These are phyloP conservation scores for Phytophthora europaea DNA, from an alignment of 352 stramenopile species.

Conservation along the genomic window DNA sequence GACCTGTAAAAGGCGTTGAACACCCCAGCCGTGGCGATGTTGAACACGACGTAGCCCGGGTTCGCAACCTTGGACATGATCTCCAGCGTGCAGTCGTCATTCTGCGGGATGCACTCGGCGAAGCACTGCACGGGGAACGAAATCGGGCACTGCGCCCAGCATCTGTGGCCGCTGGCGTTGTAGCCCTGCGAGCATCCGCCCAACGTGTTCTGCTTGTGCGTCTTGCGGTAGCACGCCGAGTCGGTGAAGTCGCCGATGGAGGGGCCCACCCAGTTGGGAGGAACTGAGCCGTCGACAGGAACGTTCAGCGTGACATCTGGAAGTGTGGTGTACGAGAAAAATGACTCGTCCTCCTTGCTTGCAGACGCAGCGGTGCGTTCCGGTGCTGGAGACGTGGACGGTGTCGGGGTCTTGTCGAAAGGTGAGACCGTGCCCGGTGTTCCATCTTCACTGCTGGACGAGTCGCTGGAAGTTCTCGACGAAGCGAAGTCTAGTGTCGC, in stretches of 20 bases:
- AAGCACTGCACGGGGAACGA: slow-evolving; percentile 80
- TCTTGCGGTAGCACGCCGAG: slow-evolving; percentile 68
- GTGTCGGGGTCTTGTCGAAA: neutral
- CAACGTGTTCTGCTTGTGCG: slow-evolving; percentile 33
- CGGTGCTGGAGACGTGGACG: neutral
- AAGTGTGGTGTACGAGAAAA: slow-evolving; percentile 33
- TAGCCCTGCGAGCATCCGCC: slow-evolving; percentile 54
- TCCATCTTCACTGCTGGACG: neutral
- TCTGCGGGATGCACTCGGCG: slow-evolving; percentile 77
- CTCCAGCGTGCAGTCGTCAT: slow-evolving; percentile 63
- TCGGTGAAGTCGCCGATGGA: slow-evolving; percentile 39
- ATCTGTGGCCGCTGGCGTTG: slow-evolving; percentile 50
- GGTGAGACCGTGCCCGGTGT: slow-evolving; percentile 1
- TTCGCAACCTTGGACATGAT: slow-evolving; percentile 61
- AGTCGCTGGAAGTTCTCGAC: neutral
- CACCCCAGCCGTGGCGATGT: slow-evolving; percentile 58
- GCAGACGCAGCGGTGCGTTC: neutral
- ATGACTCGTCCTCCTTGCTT: slow-evolving; percentile 26
- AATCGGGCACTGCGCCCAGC: slow-evolving; percentile 78
- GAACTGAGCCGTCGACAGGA: slow-evolving; percentile 15
- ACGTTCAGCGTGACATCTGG: slow-evolving; percentile 26
- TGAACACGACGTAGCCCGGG: slow-evolving; percentile 63
- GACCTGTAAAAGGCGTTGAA: slow-evolving; percentile 58
- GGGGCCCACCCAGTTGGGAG: slow-evolving; percentile 45
- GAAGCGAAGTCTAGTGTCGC: neutral